These are phyloP conservation scores for Paragyromitra xinjiangensis DNA, from an alignment of 495 filamentous ascomycete species.

Conservation along the genomic window DNA sequence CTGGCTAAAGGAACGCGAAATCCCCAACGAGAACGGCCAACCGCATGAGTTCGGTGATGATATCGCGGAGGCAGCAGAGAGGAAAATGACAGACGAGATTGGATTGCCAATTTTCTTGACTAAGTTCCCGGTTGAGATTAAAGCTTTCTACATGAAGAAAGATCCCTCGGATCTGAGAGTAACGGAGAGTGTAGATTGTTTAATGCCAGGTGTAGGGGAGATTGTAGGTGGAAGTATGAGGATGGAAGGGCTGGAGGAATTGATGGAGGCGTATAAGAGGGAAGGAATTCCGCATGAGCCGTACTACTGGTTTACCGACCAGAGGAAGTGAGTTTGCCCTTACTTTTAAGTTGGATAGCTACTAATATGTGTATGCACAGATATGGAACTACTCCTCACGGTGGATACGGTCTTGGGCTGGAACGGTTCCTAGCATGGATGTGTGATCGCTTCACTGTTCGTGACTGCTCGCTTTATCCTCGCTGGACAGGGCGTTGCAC, in stretches of 20 bases:
- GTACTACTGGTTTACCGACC: slow-evolving; percentile 99
- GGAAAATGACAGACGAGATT: slow-evolving; percentile 95
- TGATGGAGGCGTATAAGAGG: slow-evolving; percentile 86
- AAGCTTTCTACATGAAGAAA: slow-evolving; percentile 99
- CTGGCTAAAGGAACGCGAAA: slow-evolving; percentile 88
- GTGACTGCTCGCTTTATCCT: slow-evolving; percentile 89
- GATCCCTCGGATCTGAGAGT: slow-evolving; percentile 81
- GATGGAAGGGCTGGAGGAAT: slow-evolving; percentile 90
- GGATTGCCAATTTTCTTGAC: slow-evolving; percentile 95
- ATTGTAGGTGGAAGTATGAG: slow-evolving; percentile 98
- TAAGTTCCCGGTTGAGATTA: slow-evolving; percentile 96
- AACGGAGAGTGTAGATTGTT: slow-evolving; percentile 93
- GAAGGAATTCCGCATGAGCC: slow-evolving; percentile 84
- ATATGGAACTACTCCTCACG: slow-evolving; percentile 93
- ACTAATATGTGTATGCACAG: slow-evolving; percentile 60
- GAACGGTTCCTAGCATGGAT: slow-evolving; percentile 98
- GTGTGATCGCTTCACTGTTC: slow-evolving; percentile 88
- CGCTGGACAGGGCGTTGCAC: slow-evolving; percentile 94
- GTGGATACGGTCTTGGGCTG: slow-evolving; percentile 92
- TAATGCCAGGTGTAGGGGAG: slow-evolving; percentile 97
- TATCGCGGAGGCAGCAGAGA: slow-evolving; percentile 97
- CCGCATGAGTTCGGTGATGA: slow-evolving; percentile 94
- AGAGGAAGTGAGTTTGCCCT: slow-evolving; percentile 80
- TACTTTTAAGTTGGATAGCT: slow-evolving; percentile 18
- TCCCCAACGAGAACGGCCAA: slow-evolving; percentile 89